These are phyloP conservation scores for Albatrellus ellisii DNA, from an alignment of 768 basidiomycete species.

Conservation along the genomic window DNA sequence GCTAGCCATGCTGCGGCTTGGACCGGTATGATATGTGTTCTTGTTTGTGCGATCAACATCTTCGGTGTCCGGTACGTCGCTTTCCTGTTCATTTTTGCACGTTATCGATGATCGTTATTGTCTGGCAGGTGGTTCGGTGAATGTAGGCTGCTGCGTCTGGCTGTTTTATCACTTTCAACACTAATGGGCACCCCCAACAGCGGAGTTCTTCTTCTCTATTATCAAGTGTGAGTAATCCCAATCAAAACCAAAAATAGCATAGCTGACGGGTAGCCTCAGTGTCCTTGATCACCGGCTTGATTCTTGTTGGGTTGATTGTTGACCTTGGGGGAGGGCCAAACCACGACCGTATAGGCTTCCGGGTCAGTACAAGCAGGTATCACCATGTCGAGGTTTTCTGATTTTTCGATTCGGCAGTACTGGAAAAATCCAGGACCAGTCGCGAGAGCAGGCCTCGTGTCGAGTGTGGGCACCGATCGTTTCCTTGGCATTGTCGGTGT, in stretches of 20 bases:
- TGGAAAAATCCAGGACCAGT: slow-evolving; percentile 63
- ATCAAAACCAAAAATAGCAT: slow-evolving; percentile 11
- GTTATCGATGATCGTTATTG: background rate
- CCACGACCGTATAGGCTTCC: slow-evolving; percentile 55
- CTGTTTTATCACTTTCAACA: too few relatives aligned
- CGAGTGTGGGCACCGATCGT: slow-evolving; percentile 23
- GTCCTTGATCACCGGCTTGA: slow-evolving; percentile 43
- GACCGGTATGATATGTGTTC: slow-evolving; percentile 41
- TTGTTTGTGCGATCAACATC: slow-evolving; percentile 50
- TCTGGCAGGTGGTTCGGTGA: slow-evolving; percentile 40
- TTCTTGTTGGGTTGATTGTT: slow-evolving; percentile 52
- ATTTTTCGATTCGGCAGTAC: slow-evolving; percentile 27
- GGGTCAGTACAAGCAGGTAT: slow-evolving; percentile 24
- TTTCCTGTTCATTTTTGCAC: background rate
- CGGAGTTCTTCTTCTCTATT: slow-evolving; percentile 54
- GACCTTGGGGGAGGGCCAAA: slow-evolving; percentile 70
- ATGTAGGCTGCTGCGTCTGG: slow-evolving; percentile 14
- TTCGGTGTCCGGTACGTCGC: slow-evolving; percentile 65
- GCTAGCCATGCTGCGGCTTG: slow-evolving; percentile 38
- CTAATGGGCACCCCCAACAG: slow-evolving; percentile 18
- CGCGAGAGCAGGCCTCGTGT: slow-evolving; percentile 20
- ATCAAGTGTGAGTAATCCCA: slow-evolving; percentile 38
- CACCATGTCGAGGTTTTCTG: background rate
- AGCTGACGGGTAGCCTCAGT: slow-evolving; percentile 32
- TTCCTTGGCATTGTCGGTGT: slow-evolving; percentile 30